A percentile compares a stretch with the other conserved stretches of the same genome.
phyloP scores from a whole-genome alignment of 2,329 filamentous ascomycete genomes.

The Alternaria sp. region DNA sequence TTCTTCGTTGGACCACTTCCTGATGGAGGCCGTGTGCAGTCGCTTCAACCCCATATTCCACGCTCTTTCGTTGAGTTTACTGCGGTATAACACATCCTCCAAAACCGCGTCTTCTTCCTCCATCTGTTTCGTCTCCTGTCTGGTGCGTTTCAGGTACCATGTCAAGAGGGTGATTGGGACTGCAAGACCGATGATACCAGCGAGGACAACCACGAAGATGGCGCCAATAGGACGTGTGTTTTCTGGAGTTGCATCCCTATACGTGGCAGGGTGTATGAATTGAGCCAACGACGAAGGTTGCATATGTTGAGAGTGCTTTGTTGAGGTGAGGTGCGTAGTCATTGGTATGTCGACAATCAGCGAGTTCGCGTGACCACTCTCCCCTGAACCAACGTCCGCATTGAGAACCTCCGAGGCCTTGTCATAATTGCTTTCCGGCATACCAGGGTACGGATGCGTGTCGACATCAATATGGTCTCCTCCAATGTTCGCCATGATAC shows the following conservation, averaged over 20 bases:
- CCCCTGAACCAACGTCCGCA: not conserved
- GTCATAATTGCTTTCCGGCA: not conserved
- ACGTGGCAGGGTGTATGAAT: not conserved
- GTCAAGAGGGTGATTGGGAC: not conserved
- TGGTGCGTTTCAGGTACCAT: not conserved
- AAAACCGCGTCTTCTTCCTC: not conserved
- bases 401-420: not conserved
- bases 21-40: not conserved
- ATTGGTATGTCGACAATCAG: not conserved
- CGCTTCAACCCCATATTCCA: not conserved
- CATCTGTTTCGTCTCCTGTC: not conserved
- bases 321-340: not conserved
- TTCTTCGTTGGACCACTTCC: constrained; percentile 1
- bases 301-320: not conserved
- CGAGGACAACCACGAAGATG: constrained; percentile 3
- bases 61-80: not conserved
- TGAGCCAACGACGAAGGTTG: not conserved
- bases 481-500: not conserved
- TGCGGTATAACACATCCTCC: not conserved
- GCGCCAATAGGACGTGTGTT: not conserved
- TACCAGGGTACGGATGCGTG: not conserved
- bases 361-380: not conserved
- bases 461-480: constrained; percentile 1
- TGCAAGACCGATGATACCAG: not conserved
- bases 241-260: not conserved